A percentile compares a stretch with the other conserved stretches of the same genome.
phyloP scores from a whole-genome alignment of 352 stramenopile species.

The Lagenidium giganteum region DNA sequence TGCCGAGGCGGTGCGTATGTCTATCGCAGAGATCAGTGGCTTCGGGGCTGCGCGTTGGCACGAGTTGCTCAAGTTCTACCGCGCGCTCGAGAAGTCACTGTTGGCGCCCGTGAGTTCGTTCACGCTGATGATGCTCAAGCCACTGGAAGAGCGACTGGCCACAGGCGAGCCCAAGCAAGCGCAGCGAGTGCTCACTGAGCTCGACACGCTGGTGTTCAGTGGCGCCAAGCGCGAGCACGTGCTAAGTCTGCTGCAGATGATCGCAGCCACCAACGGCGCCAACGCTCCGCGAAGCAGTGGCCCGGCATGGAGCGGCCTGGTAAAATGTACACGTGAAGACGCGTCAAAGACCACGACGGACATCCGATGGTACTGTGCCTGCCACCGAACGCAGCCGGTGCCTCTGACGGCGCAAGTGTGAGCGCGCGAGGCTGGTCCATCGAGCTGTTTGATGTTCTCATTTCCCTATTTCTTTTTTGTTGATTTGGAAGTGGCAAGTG shows the following conservation, averaged over 20 bases:
- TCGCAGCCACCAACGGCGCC: too few species aligned
- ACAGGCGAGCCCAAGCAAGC: constrained; percentile 23
- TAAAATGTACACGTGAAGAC: too few species aligned
- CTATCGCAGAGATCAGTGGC: constrained; percentile 35
- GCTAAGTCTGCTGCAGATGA: constrained; percentile 49
- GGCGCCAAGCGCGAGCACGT: constrained; percentile 60
- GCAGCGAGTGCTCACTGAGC: constrained; percentile 43
- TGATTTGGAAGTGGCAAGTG: too few species aligned
- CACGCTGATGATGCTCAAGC: constrained; percentile 44
- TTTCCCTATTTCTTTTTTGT: too few species aligned
- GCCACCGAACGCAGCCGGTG: too few species aligned
- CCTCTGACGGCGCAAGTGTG: too few species aligned
- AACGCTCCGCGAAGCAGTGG: too few species aligned
- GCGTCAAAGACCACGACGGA: too few species aligned
- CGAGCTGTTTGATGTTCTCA: too few species aligned
- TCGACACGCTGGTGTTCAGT: constrained; percentile 49
- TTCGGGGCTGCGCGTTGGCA: constrained; percentile 39
- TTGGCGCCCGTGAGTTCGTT: constrained; percentile 43
- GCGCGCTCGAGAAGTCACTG: constrained; percentile 45
- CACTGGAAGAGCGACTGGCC: constrained; percentile 43
- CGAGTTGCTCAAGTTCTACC: constrained; percentile 51
- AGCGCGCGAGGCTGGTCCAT: too few species aligned
- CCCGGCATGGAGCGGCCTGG: too few species aligned
- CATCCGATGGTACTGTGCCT: too few species aligned
- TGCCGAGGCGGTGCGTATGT: constrained; percentile 16